phyloP scores from a whole-genome alignment of 2,329 filamentous ascomycete genomes.

The Xylaria sp. region DNA sequence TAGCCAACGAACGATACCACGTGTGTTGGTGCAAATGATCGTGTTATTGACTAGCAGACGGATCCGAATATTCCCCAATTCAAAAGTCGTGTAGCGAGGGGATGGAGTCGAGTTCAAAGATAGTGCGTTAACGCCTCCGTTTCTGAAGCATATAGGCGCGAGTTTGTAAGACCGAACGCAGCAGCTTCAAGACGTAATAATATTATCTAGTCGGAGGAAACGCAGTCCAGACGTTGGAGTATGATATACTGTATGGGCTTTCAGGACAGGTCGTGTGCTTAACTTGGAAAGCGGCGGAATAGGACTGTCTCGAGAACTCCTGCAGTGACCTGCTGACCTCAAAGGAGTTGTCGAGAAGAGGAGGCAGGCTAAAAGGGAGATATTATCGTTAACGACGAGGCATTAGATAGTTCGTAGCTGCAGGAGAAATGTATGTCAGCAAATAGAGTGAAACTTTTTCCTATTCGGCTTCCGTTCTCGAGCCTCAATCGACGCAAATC shows the following conservation, averaged over 20 bases:
- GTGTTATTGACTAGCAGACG: not conserved
- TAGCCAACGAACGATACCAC: conserved; percentile 3
- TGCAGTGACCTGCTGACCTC: conserved; percentile 87
- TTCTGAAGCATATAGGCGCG: conserved; percentile 18
- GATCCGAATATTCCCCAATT: not conserved
- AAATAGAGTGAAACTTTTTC: not conserved
- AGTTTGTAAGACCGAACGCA: not conserved
- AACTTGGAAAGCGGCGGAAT: conserved; percentile 50
- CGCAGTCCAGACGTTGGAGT: not conserved
- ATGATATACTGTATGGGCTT: not conserved
- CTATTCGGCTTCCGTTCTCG: not conserved
- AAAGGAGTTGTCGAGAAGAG: conserved; percentile 66
- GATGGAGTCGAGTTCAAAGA: conserved; percentile 9
- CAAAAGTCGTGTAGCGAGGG: not conserved
- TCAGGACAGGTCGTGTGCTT: conserved; percentile 26
- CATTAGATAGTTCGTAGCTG: conserved; percentile 46
- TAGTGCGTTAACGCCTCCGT: conserved; percentile 10
- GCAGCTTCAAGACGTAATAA: not conserved
- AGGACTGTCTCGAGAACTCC: conserved; percentile 61
- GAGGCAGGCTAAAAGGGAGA: conserved; percentile 44
- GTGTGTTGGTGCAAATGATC: not conserved
- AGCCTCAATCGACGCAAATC: conserved; percentile 24
- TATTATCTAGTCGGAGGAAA: conserved; percentile 22
- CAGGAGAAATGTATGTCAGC: conserved; percentile 22
- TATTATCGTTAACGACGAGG: conserved; percentile 44